Base-by-base conservation (phyloP, 2,329 filamentous ascomycete species). In the Ophiostoma himal-ulmi region DNA sequence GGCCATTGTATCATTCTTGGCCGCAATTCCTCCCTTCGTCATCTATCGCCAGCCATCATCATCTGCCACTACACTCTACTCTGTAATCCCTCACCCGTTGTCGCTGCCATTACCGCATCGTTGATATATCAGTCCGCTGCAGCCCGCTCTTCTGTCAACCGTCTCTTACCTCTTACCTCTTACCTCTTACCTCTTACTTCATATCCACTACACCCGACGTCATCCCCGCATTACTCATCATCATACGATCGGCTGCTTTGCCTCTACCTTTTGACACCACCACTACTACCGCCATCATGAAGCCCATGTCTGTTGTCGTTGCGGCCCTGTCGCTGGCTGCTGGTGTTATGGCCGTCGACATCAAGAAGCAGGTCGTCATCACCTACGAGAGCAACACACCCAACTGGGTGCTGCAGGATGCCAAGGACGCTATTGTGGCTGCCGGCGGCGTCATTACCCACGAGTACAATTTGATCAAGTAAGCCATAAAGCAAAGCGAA, bases 401-500 rank as follows among this genome's bases (percentile, higher is more conserved):
- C 26, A 82, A 90, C 73, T 84, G 83, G 48, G 82, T 96, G 48
- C 79, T 97, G 41, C 81, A 88, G 30, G 80, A 91, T 70, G 93
- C 92, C 64, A 95, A 90, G 82, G 80, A 89, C 60, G 86, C 87
- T 2, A 89, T 97, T 75, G 80, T 83, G 69, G 83, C 88, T 65
- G 89, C 88, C 54, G 91, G 91, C 68, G 92, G 92, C 54, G 80
- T 86, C 68, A 92, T 97, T 75, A 95, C 91, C 30, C 92, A 96
- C 81, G 86, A 89, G 76, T 95, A 92, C 79, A 81, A 82, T 66
- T 77, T 89, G 71, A 86, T 89, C 79, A 86, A 88, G 90, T 93
- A 84, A 78, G 88, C 74, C 39, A 30, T 30, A 30, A 26, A 44
- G 4, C 39, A 17, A 17, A 17, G 39, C 39, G 39, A 44, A 17